Percentiles rank a stretch among this genome's conserved stretches.
Conservation (phyloP, 495 filamentous ascomycete species). For the Tuber umbilicatum region DNA sequence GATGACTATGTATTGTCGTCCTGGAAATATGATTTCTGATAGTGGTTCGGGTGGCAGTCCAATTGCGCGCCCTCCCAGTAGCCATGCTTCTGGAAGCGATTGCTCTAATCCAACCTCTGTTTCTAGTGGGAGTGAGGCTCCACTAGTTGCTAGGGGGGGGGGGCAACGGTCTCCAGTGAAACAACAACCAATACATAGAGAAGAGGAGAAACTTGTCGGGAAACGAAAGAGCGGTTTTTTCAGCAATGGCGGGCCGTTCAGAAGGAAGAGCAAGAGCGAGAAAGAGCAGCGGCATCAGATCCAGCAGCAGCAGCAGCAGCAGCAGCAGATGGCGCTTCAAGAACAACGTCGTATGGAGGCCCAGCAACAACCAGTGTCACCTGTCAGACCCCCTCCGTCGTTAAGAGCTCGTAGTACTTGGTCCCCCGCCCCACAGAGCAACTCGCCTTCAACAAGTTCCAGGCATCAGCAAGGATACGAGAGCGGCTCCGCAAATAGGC, state of each 20-base stretch:
- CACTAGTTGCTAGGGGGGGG: constrained; percentile 18
- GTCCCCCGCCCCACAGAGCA: constrained; percentile 45
- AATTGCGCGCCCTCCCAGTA: constrained; percentile 61
- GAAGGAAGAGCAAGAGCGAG: constrained; percentile 80
- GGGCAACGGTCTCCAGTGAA: constrained; percentile 30
- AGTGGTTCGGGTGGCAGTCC: constrained; percentile 68
- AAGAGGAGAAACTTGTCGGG: constrained; percentile 66
- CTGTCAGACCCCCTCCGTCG: constrained; percentile 30
- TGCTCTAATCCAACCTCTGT: constrained; percentile 84
- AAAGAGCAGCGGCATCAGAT: constrained; percentile 54
- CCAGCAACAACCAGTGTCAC: constrained; percentile 36
- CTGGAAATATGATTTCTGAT: constrained; percentile 69
- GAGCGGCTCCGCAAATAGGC: constrained; percentile 29
- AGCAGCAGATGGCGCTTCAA: constrained; percentile 27
- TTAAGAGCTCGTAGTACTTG: constrained; percentile 57
- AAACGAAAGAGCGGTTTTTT: constrained; percentile 90
- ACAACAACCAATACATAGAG: constrained; percentile 34
- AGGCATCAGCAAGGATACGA: constrained; percentile 19
- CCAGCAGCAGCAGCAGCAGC: constrained; percentile 30
- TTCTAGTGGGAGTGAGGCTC: constrained; percentile 55
- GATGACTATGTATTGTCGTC: constrained; percentile 97
- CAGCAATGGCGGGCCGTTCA: constrained; percentile 85
- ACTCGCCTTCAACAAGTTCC: constrained; percentile 3
- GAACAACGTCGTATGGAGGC: constrained; percentile 37
- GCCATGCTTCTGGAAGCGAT: constrained; percentile 86